phyloP scores from a whole-genome alignment of 2,329 filamentous ascomycete species.

The Colletotrichum sp. region DNA sequence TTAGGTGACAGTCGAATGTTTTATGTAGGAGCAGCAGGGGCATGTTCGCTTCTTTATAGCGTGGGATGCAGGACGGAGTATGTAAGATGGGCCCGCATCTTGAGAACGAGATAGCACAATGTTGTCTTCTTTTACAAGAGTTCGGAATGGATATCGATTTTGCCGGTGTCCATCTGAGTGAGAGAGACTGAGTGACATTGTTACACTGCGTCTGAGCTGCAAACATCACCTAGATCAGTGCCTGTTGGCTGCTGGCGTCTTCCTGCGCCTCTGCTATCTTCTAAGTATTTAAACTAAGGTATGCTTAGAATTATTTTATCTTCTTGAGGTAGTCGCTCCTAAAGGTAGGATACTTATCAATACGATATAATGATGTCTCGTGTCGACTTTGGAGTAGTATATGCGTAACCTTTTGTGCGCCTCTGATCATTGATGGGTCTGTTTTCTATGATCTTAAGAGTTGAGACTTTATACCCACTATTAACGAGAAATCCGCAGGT shows the following conservation, averaged over 20 bases:
- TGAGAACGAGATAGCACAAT: not conserved
- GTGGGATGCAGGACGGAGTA: not conserved
- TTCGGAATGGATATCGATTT: not conserved
- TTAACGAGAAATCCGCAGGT: accelerated
- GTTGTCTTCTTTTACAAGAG: accelerated
- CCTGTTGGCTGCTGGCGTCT: accelerated
- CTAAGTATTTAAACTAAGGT: not conserved
- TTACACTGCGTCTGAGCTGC: not conserved
- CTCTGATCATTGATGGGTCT: not conserved
- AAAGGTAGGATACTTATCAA: no score
- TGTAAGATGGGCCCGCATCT: not conserved
- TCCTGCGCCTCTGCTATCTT: not conserved
- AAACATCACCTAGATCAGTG: not conserved
- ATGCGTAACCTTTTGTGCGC: not conserved
- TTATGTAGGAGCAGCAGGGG: accelerated
- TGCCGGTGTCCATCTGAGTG: not conserved
- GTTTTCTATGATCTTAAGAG: not conserved
- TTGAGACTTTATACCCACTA: not conserved
- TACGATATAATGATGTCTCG: not conserved
- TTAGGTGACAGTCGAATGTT: not conserved
- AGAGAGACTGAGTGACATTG: not conserved
- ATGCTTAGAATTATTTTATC: no score
- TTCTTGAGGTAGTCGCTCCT: no score
- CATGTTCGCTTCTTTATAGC: accelerated
- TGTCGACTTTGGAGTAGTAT: not conserved